A percentile compares a stretch with the other conserved stretches of the same genome.
Conservation (phyloP, 2,329 filamentous ascomycete species). For the Colletotrichum sp. region DNA sequence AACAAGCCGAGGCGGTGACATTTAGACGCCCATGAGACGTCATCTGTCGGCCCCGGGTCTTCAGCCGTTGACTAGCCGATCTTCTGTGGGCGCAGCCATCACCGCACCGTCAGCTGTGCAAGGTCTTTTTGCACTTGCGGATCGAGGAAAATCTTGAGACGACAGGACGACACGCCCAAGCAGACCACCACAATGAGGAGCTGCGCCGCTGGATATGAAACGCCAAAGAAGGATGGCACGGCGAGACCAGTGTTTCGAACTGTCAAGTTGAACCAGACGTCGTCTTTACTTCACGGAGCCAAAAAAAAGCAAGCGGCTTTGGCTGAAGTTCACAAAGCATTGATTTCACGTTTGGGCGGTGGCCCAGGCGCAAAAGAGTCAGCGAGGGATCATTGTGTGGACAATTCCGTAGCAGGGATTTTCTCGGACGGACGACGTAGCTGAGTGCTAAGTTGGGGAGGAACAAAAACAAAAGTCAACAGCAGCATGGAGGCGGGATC, state of each 20-base stretch:
- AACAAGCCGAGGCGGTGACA: background rate
- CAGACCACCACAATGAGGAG: background rate
- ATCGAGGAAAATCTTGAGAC: background rate
- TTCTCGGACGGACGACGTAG: background rate
- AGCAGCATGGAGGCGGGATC: background rate
- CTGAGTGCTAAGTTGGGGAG: background rate
- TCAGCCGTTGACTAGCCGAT: background rate
- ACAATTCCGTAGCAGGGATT: background rate
- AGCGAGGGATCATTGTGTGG: background rate
- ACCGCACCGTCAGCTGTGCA: background rate
- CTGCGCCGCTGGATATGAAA: background rate
- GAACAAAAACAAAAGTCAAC: background rate
- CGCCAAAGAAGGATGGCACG: background rate
- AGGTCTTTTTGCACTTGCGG: background rate
- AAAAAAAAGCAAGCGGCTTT: background rate
- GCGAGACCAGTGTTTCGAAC: conserved; percentile 12
- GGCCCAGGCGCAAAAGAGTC: background rate
- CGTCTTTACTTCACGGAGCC: background rate
- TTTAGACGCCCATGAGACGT: background rate
- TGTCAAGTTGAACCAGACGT: background rate
- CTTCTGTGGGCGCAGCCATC: background rate
- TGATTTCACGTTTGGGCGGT: background rate
- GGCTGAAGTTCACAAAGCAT: background rate
- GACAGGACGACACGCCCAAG: background rate
- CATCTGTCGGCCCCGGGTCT: background rate